phyloP scores from a whole-genome alignment of 345 rosid species.

The Salix caprea region DNA sequence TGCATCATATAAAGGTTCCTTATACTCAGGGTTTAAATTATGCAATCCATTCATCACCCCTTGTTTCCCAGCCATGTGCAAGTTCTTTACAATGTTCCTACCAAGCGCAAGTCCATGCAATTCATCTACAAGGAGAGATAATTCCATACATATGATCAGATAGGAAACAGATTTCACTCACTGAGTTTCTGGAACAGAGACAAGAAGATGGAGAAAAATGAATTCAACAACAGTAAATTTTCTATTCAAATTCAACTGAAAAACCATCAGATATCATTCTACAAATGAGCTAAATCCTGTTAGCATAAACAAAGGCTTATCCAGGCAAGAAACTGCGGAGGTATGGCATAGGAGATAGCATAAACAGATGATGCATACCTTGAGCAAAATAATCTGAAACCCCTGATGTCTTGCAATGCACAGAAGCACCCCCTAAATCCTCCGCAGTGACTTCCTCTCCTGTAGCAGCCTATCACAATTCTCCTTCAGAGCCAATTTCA shows the following conservation, averaged over 20 bases:
- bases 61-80: conserved; percentile 75
- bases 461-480: conserved; percentile 85
- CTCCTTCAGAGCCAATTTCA: conserved; percentile 25
- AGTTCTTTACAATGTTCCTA: conserved; percentile 83
- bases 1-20: conserved; percentile 75
- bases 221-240: not conserved
- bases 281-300: not conserved
- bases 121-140: conserved; percentile 57
- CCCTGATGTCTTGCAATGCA: conserved; percentile 90
- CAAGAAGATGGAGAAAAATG: not conserved
- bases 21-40: conserved; percentile 33
- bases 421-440: conserved; percentile 83
- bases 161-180: not conserved
- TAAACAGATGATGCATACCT: conserved; percentile 41
- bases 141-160: not conserved
- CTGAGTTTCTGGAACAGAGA: not conserved
- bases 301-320: not conserved
- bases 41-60: conserved; percentile 34
- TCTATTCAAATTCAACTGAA: not conserved
- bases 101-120: conserved; percentile 91
- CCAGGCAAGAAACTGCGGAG: conserved; percentile 12
- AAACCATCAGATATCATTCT: not conserved
- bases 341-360: conserved; percentile 2
- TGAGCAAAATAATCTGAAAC: conserved; percentile 97
- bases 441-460: conserved; percentile 96